These are phyloP conservation scores for Miscanthus lutarioriparius DNA, from an alignment of 176 grass and related monocot species.

Conservation along the genomic window DNA sequence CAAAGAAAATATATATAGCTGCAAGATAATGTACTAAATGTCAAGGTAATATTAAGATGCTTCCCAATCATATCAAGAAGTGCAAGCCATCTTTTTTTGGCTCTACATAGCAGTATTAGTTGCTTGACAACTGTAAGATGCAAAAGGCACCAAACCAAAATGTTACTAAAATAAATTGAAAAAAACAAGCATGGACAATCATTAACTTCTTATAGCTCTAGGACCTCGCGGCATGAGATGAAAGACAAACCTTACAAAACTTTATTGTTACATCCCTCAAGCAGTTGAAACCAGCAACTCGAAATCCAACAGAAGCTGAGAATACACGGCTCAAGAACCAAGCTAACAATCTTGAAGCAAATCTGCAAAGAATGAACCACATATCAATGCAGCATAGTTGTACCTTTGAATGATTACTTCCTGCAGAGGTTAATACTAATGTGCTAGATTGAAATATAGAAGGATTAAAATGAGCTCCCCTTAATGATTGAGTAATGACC, in stretches of 20 bases:
- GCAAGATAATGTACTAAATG: neutral
- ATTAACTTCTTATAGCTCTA: constrained; percentile 25
- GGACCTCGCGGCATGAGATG: constrained; percentile 20
- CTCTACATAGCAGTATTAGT: neutral
- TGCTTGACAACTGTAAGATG: neutral
- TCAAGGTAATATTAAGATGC: constrained; percentile 25
- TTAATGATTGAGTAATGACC: neutral
- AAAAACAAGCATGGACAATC: neutral
- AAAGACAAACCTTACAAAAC: constrained; percentile 73
- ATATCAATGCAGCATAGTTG: constrained; percentile 14
- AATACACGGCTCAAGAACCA: constrained; percentile 93
- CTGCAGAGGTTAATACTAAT: constrained; percentile 4
- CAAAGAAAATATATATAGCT: neutral
- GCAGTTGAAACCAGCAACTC: constrained; percentile 96
- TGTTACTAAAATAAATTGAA: constrained; percentile 28
- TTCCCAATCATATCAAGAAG: neutral
- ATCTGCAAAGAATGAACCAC: constrained; percentile 49
- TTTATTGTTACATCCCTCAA: constrained; percentile 90
- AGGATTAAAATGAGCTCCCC: neutral
- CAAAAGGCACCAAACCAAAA: neutral
- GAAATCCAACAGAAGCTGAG: constrained; percentile 79
- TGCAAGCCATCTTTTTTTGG: constrained; percentile 4
- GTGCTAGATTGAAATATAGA: neutral
- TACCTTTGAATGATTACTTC: constrained; percentile 1
- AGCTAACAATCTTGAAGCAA: constrained; percentile 87